Base-by-base conservation (phyloP, 495 filamentous ascomycete species). In the Penicillium dipodomyicola region DNA sequence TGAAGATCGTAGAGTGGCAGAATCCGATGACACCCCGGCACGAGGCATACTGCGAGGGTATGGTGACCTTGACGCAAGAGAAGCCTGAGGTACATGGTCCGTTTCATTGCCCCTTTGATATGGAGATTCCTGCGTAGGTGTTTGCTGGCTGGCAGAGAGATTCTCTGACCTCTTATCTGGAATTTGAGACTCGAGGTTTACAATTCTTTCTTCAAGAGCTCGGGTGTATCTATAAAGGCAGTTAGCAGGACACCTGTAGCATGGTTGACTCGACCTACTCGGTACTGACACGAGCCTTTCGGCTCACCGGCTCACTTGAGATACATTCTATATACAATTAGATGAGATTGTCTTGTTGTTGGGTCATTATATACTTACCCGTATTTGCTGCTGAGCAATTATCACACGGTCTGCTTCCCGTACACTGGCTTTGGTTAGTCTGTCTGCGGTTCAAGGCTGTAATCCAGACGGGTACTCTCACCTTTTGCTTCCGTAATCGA, bases 401-500 rank as follows among this genome's bases (percentile, higher is more conserved):
- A 14, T 53, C 27, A 53, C 61, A 63, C 15, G 57, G 61, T 20
- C 57, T 49, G 7, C 32, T 52, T 7, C 47, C 53, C 25, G 49
- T 57, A 12, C 61, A 60, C 61, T 63, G 25, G 15, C 17, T 32
- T 5, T 11, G 19, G 25, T 60, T 23, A 48, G 49, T 30, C 7
- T 47, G 23, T 11, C 33, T 8, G 14, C 6, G 1, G 39, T 43
- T 11, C 2, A 32, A 27, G 9, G 42, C 25, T 15, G 44, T 19
- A 11, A 41, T 39, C 3, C 9, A 32, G n/a, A n/a, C n/a, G n/a
- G n/a, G 12, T 44, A 37, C 10, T 20, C 37, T 37, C 49, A 63
- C 61, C 29, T 39, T 63, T 39, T 63, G 61, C 53, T 63, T 63
- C 49, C 57, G 53, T 25, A 49, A 52, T 20, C 61, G 57, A 30